Base-by-base conservation (phyloP, 1,284 basidiomycete genomes). In the Cryptococcus hybrid region DNA sequence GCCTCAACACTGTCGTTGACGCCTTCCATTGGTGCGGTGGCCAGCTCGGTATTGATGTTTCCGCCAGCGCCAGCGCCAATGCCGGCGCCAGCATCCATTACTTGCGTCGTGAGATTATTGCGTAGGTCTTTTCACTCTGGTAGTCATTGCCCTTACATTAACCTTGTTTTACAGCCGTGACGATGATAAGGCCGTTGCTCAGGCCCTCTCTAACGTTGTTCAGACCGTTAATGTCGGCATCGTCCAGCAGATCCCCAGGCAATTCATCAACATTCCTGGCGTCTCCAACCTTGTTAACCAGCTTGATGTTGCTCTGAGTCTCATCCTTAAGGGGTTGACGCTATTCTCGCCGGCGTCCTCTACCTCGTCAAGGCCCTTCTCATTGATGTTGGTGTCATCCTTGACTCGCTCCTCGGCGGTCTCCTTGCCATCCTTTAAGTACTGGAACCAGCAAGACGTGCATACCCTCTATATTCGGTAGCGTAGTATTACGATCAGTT, bases 21-120 rank as follows among this genome's bases (percentile, higher is more conserved):
- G 58, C 58, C 24, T 59, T 59, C 51, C 45, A 56, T 52, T 52
- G 46, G 43, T 56, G 54, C 34, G 58, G 58, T 45, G 40, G 49
- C 30, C 54, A 50, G 30, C 47, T 59, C 12, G 58, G 58, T 50
- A 56, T 59, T 47, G 54, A 52, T 8, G 13, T 59, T 30, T 44
- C 34, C 37, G 40, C 56, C 24, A 55, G 47, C 35, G 52, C 56
- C 24, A 51, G 56, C 37, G 50, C 54, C 30, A 42, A 50, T 44
- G 47, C 56, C 39, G 54, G n/a, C 15, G 47, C 56, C 13, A 50
- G 24, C 37, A 30, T 30, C 30, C 30, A 30, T 30, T 30, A 30
- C 30, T 30, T 30, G 30, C 30, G 30, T 30, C 30, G 30, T 30
- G 30, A 30, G 30, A 30, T 30, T 30, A 30, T 30, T 30, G 30